Conservation (phyloP, 2,329 filamentous ascomycete genomes). For the Colletotrichum navitas region DNA sequence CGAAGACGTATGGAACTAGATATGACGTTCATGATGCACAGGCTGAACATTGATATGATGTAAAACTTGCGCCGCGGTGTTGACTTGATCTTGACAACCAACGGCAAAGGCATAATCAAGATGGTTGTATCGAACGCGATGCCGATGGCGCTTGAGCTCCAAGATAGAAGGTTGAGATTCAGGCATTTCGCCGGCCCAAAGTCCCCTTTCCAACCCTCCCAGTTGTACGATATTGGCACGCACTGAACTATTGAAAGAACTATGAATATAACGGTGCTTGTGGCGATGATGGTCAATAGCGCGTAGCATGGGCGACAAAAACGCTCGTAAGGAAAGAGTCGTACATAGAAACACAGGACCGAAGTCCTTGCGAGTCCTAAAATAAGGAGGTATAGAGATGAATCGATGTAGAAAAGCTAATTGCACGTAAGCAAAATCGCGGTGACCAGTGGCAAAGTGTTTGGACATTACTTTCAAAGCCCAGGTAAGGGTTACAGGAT, state of each 20-base stretch:
- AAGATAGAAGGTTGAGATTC: conserved; percentile 24
- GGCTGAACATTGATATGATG: conserved; percentile 58
- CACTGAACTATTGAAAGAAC: conserved; percentile 15
- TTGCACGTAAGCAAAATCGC: background rate
- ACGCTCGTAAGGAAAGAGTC: conserved; percentile 27
- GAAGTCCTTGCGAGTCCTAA: conserved; percentile 28
- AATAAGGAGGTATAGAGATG: conserved; percentile 10
- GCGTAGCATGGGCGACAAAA: conserved; percentile 26
- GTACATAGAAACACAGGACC: conserved; percentile 28
- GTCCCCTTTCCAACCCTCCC: conserved; percentile 33
- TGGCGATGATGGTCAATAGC: conserved; percentile 7
- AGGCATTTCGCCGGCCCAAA: conserved; percentile 14
- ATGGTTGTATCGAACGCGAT: conserved; percentile 60
- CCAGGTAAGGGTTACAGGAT: conserved; percentile 18
- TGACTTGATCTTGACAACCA: conserved; percentile 53
- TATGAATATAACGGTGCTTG: background rate
- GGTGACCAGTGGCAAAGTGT: too few species aligned
- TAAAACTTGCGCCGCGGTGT: conserved; percentile 58
- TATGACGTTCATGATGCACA: conserved; percentile 56
- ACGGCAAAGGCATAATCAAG: conserved; percentile 58
- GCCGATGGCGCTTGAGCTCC: conserved; percentile 50
- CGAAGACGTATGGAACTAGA: conserved; percentile 52
- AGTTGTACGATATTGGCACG: conserved; percentile 28
- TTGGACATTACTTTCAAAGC: conserved; percentile 14
- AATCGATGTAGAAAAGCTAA: conserved; percentile 28